Evolutionary conservation across 176 grass and related monocot species (phyloP), one percentile per base, ranked within the genome.

Genomic region (Zoysia pacifica): DNA sequence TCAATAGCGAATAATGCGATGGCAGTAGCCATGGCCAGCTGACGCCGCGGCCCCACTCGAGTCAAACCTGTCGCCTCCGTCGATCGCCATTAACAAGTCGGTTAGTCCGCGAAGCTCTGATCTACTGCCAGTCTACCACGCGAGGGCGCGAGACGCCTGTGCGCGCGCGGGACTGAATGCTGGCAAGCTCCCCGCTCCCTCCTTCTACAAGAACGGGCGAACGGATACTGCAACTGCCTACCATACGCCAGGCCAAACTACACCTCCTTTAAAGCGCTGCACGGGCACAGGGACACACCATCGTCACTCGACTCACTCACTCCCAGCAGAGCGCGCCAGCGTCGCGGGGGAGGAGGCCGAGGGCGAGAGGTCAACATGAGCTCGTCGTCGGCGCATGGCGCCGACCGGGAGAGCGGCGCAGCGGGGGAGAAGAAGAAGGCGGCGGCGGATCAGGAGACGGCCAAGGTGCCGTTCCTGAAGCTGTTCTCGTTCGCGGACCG

Each of bases 401-500:
- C 15, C 41, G 48, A 19, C 19, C 46, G 10, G 28, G 66, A 39
- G 38, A 11, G 44, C 35, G 62, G 71, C 64, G 69, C 5, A 38
- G 2, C 11, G 67, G 36, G 36, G 37, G 14, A 5, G 41, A 45
- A 37, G 19, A 20, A 28, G 76, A 56, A 53, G 84, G 52, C 35
- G 52, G 76, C 28, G 55, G 68, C 5, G 52, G 51, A 43, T 62
- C 52, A 60, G 70, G 72, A 41, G 65, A 45, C 5, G 16, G 78
- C 65, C 12, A 94, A 94, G 88, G 96, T 98, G 62, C 88, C 92
- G 40, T 98, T 98, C 86, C 47, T 94, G 49, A 98, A 98, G 96
- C 92, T 98, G 9, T 98, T 98, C 86, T 83, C 96, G 60, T 98
- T 94, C 84, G 96, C 96, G 0, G 96, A 98, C 90, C 78, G 77